Conservation (phyloP, 2,329 filamentous ascomycete species). For the Apiospora aurea region DNA sequence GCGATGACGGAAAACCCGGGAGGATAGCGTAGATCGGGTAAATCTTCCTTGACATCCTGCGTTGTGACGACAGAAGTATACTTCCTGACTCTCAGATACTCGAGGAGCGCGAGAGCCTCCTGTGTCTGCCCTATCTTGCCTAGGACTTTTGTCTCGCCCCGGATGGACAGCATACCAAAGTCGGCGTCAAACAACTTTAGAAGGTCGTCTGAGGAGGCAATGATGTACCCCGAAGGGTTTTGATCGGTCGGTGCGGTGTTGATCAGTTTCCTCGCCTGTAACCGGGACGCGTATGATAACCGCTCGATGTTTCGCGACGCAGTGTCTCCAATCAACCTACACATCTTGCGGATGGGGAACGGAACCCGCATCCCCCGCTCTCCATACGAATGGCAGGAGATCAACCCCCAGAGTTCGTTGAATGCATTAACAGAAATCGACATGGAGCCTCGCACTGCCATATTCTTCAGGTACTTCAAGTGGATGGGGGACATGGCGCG, state of each 20-base stretch:
- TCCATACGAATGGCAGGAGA: slow-evolving; percentile 86
- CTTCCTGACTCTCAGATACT: slow-evolving; percentile 80
- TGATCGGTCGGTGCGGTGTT: slow-evolving; percentile 82
- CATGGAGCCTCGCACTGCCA: slow-evolving; percentile 94
- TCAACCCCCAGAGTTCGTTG: slow-evolving; percentile 84
- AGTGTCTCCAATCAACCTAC: slow-evolving; percentile 83
- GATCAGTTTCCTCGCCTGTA: slow-evolving; percentile 88
- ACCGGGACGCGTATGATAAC: slow-evolving; percentile 81
- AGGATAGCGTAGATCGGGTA: slow-evolving; percentile 80
- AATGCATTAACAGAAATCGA: slow-evolving; percentile 92
- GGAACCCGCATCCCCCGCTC: slow-evolving; percentile 83
- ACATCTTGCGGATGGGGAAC: slow-evolving; percentile 93
- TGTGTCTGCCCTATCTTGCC: slow-evolving; percentile 78
- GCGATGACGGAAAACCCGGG: slow-evolving; percentile 82
- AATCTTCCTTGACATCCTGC: slow-evolving; percentile 77
- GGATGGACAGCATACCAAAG: slow-evolving; percentile 83
- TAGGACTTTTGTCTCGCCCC: slow-evolving; percentile 87
- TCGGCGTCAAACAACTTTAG: slow-evolving; percentile 86
- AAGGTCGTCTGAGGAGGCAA: slow-evolving; percentile 86
- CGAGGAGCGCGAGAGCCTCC: slow-evolving; percentile 82
- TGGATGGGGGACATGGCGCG: slow-evolving; percentile 92
- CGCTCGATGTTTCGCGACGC: slow-evolving; percentile 88
- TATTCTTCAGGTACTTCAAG: slow-evolving; percentile 85
- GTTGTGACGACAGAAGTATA: slow-evolving; percentile 80
- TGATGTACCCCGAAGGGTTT: slow-evolving; percentile 88